These are phyloP conservation scores for Blastobotrys aristatus DNA, from an alignment of 1,139 yeast genomes.

Conservation along the genomic window DNA sequence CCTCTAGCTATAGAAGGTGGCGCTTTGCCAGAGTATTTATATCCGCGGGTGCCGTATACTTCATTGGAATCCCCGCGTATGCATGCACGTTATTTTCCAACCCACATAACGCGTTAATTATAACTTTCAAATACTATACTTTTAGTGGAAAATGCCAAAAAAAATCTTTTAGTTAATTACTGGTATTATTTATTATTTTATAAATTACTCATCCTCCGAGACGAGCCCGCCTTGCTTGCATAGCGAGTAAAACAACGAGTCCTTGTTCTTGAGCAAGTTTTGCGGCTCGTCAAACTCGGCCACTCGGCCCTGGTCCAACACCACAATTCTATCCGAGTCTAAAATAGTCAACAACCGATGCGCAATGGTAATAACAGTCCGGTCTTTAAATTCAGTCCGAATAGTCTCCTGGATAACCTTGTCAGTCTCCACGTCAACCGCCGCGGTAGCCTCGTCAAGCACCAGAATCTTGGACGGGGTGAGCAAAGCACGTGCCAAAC, in stretches of 20 bases:
- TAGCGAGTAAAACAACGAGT: conserved; percentile 71
- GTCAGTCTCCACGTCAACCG: conserved; percentile 95
- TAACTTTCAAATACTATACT: no score
- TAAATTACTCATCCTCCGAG: no score
- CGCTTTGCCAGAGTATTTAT: no score
- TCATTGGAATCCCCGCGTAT: no score
- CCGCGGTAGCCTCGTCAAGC: conserved; percentile 95
- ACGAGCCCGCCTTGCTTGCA: conserved; percentile 56
- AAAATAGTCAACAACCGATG: conserved; percentile 90
- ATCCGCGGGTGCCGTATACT: no score
- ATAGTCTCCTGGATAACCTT: conserved; percentile 81
- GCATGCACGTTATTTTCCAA: no score
- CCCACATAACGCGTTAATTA: no score
- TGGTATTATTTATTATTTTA: no score
- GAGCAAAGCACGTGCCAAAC: conserved; percentile 81
- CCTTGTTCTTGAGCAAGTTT: conserved; percentile 57
- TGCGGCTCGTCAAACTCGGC: conserved; percentile 84
- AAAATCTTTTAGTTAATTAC: no score
- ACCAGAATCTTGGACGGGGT: conserved; percentile 75
- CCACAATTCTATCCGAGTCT: conserved; percentile 86
- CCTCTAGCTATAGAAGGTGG: no score
- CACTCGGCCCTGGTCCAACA: conserved; percentile 77
- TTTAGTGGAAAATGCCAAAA: no score
- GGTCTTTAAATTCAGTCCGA: conserved; percentile 73
- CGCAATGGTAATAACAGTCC: conserved; percentile 92